Evolutionary conservation across 2,329 filamentous ascomycete genomes (phyloP), one percentile per base, ranked within the genome.

Genomic region (Phyllosticta ampelicida): DNA sequence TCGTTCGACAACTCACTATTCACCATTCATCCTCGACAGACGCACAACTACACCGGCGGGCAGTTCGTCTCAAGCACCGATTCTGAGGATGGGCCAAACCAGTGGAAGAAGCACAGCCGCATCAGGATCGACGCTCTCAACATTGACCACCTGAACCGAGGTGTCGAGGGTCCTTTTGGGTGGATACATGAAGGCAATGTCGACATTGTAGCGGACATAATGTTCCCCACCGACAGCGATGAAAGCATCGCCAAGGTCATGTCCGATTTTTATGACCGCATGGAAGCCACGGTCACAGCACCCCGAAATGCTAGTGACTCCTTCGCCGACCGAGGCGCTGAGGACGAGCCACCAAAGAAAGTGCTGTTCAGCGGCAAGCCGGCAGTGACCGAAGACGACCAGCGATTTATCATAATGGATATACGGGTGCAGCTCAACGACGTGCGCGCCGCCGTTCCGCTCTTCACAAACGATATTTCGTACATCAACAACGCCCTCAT

Each of bases 131-230:
- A 99, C 68, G 90, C 87, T 0, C 79, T 99, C 9, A 95, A 87
- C 68, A 96, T 99, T 57, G 94, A 97, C 66, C 94, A 99, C 70
- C 79, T 99, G 9, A 99, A 99, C 69, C 84, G 90, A 49, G 91
- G 91, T 21, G 90, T 96, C 18, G 85, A 94, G 61, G 94, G 94
- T 0, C 91, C 92, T 0, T 96, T 99, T 71, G 91, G 90, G 3
- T 99, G 94, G 94, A 99, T 99, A 56, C 88, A 95, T 64, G 90
- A 97, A 73, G 94, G 94, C 30, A 95, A 94, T 62, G 90, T 99
- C 48, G 94, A 99, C 69, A 96, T 99, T 61, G 86, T 97, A 13
- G 88, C 94, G 6, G 94, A 99, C 67, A 85, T 99, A 63, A 92
- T 96, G 84, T 89, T 99, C 61, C 94, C 94, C 0, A 84, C 85